Conservation (phyloP, 1,284 basidiomycete species). For the Sphagnurus paluster region DNA sequence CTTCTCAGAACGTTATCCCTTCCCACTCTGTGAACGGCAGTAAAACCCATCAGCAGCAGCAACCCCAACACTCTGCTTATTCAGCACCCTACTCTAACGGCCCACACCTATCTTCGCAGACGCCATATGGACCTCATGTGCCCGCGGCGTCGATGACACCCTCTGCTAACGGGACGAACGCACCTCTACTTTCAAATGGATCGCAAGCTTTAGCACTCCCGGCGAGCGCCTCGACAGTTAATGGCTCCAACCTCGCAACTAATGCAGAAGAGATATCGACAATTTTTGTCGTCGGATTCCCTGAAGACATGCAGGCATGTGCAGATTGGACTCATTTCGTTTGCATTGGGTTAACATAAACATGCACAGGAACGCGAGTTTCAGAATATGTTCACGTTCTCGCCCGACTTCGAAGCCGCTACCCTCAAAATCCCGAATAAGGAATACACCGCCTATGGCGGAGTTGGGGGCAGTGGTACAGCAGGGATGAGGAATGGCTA, state of each 20-base stretch:
- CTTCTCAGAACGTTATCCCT: conserved; percentile 27
- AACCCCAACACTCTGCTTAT: conserved; percentile 30
- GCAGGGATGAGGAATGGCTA: conserved; percentile 15
- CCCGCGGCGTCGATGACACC: conserved; percentile 36
- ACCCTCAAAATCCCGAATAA: conserved; percentile 96
- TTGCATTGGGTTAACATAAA: conserved; percentile 18
- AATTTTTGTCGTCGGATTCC: conserved; percentile 98
- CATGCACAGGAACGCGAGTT: conserved; percentile 88
- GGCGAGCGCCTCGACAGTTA: conserved; percentile 17
- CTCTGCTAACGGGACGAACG: conserved; percentile 29
- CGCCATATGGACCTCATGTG: conserved; percentile 71
- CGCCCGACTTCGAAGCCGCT: conserved; percentile 93
- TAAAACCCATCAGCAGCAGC: conserved; percentile 30
- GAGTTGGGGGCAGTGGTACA: conserved; percentile 26
- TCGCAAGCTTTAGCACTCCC: conserved; percentile 19
- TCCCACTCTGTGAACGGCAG: conserved; percentile 20
- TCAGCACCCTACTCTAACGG: conserved; percentile 36
- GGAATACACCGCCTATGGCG: conserved; percentile 72
- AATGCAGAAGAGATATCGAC: conserved; percentile 90
- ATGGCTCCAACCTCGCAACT: conserved; percentile 20
- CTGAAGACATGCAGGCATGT: conserved; percentile 95
- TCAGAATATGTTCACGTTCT: conserved; percentile 99
- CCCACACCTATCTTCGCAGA: conserved; percentile 62
- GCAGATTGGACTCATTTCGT: conserved; percentile 5
- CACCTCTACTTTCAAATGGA: conserved; percentile 15